Evolutionary conservation across 2,329 filamentous ascomycete genomes (phyloP).

Genomic region (Taxawa tesnikishii): DNA sequence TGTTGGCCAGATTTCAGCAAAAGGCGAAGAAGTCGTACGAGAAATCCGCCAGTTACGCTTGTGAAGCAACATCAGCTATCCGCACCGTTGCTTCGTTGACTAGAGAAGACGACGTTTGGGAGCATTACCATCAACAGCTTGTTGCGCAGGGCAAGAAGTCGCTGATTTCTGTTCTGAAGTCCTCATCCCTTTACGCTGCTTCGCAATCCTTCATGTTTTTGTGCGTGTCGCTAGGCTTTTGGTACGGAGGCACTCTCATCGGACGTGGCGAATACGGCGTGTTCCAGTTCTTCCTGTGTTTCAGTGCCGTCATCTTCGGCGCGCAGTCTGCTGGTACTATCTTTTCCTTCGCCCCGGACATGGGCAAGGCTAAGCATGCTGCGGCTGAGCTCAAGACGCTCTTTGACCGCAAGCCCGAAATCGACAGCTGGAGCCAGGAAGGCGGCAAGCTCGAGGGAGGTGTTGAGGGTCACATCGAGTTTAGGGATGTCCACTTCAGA

Average conservation of each 20-base stretch:
- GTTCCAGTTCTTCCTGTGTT: slow-evolving; percentile 89
- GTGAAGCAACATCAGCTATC: slow-evolving; percentile 87
- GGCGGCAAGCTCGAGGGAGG: slow-evolving; percentile 50
- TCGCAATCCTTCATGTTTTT: slow-evolving; percentile 77
- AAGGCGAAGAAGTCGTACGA: slow-evolving; percentile 72
- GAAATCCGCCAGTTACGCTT: slow-evolving; percentile 72
- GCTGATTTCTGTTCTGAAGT: slow-evolving; percentile 61
- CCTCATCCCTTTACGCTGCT: slow-evolving; percentile 67
- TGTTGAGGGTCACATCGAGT: slow-evolving; percentile 71
- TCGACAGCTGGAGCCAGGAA: slow-evolving; percentile 68
- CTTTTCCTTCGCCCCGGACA: slow-evolving; percentile 83
- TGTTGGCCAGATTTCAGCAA: slow-evolving; percentile 66
- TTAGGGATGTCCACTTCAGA: slow-evolving; percentile 84
- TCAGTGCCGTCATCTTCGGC: slow-evolving; percentile 78
- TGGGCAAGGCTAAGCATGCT: slow-evolving; percentile 83
- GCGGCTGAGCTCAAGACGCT: slow-evolving; percentile 69
- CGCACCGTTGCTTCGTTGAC: slow-evolving; percentile 87
- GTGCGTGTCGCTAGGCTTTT: slow-evolving; percentile 79
- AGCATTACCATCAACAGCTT: slow-evolving; percentile 56
- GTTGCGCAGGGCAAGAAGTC: slow-evolving; percentile 54
- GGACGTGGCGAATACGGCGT: slow-evolving; percentile 57
- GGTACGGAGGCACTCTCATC: slow-evolving; percentile 76
- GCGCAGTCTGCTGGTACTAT: slow-evolving; percentile 83
- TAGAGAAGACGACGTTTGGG: slow-evolving; percentile 68
- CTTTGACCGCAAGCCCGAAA: slow-evolving; percentile 68